Conservation (phyloP, 2,329 filamentous ascomycete genomes). For the Pyrenochaeta sp. region DNA sequence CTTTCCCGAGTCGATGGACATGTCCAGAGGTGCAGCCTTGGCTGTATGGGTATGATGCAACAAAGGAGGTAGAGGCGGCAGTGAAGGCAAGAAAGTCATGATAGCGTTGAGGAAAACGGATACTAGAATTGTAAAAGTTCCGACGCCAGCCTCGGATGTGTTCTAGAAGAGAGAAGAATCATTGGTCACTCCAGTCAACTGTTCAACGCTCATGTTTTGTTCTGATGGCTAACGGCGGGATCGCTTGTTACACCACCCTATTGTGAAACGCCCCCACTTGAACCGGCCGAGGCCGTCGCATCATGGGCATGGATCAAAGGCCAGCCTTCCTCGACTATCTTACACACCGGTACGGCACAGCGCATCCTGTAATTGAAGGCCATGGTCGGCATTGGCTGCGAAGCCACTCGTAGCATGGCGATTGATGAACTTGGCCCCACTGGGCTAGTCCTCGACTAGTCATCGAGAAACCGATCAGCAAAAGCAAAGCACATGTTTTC, state of each 20-base stretch:
- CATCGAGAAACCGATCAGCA: neutral
- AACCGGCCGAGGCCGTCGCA: conserved; percentile 4
- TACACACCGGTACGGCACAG: neutral
- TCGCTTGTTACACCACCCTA: conserved; percentile 1
- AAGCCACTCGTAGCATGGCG: neutral
- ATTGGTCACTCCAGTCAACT: neutral
- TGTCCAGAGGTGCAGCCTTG: conserved; percentile 47
- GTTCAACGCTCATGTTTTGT: neutral
- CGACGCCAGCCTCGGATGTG: neutral
- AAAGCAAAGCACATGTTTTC: neutral
- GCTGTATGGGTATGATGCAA: conserved; percentile 48
- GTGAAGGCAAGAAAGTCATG: conserved; percentile 5
- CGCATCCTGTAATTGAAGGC: conserved; percentile 10
- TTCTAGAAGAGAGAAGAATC: no score
- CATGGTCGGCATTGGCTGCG: neutral
- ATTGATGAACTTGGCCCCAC: no score
- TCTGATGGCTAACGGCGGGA: neutral
- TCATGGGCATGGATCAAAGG: neutral
- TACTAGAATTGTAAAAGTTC: neutral
- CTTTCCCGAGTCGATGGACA: conserved; percentile 69
- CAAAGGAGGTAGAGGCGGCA: conserved; percentile 37
- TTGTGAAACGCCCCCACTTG: conserved; percentile 10
- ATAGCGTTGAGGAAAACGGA: neutral
- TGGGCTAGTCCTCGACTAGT: no score
- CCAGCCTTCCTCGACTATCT: neutral